Evolutionary conservation across 345 rosid genomes (phyloP).

Genomic region (Dovyalis caffra): DNA sequence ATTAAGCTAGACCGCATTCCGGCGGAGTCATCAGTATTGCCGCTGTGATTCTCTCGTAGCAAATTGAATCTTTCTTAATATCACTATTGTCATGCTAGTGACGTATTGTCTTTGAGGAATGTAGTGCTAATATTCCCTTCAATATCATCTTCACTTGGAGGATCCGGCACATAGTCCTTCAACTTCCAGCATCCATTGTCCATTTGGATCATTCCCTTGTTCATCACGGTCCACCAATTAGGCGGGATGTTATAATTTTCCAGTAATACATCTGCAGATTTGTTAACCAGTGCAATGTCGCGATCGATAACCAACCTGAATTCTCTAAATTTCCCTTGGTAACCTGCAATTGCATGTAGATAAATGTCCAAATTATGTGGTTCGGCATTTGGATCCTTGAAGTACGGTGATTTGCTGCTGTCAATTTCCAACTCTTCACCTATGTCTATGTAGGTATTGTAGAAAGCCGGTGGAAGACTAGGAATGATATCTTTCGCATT

Average conservation of each 20-base stretch:
- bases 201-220: not conserved
- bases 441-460: conserved; percentile 1
- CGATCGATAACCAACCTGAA: conserved; percentile 11
- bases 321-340: conserved; percentile 2
- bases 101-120: too few species aligned
- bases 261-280: not conserved
- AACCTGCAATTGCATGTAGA: conserved; percentile 25
- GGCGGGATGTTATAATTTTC: not conserved
- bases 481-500: conserved; percentile 9
- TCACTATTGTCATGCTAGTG: too few species aligned
- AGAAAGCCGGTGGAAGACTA: not conserved
- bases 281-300: not conserved
- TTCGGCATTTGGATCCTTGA: not conserved
- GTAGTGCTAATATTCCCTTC: too few species aligned
- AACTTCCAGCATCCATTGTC: conserved; percentile 8
- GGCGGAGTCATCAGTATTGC: too few species aligned
- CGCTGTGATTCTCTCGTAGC: too few species aligned
- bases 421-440: conserved; percentile 18
- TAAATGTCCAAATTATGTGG: conserved; percentile 21
- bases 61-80: too few species aligned
- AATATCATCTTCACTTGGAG: not conserved
- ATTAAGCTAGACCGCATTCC: too few species aligned
- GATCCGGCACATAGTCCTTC: conserved; percentile 6
- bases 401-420: conserved; percentile 5
- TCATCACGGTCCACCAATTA: not conserved